Evolutionary conservation across 2,329 filamentous ascomycete genomes (phyloP), one percentile per base, ranked within the genome.

Genomic region (Rhynchosporium graminicola): DNA sequence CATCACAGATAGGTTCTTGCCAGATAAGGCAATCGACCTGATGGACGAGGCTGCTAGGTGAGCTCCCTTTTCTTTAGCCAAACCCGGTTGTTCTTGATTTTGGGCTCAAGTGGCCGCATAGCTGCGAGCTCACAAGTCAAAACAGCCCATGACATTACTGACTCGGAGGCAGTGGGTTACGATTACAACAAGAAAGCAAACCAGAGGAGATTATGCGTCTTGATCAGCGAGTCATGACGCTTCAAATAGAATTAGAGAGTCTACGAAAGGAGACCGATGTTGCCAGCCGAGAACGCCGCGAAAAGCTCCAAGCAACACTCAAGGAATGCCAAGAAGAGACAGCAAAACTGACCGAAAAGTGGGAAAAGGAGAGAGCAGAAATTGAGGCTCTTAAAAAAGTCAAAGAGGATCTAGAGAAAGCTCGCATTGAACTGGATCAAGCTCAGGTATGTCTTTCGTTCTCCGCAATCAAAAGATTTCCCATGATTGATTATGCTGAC

Each of bases 181-280:
- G 96, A 50, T 78, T 98, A 38, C 94, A 98, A 73, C 95, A 98
- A 76, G 95, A 99, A 76, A 97, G 92, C 70, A 98, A 97, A 71
- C 95, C 95, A 0, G 95, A 98, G 69, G 87, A 94, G 8, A 97
- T 99, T 40, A 91, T 96, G 78, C 87, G 89, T 57, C 84, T 98
- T 1, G 94, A 98, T 71, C 90, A 96, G 65, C 91, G 93, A 72
- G 97, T 98, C 64, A 96, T 97, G 86, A 98, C 94, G 0, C 92
- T 98, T 13, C 94, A 97, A 73, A 98, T 99, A 66, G 94, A 99
- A 75, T 82, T 98, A 0, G 95, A 98, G 74, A 97, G 92, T 65
- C 78, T 99, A 47, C 86, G 94, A 57, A 98, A 98, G 72, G 95
- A 99, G 75, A 96, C 88, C 10, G 95, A 99, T 69, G 82, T 97